Percentiles rank a stretch among this genome's conserved stretches.
These are phyloP conservation scores for Mucor piriformis DNA, from an alignment of 371 early-diverging fungal genomes.

Conservation along the genomic window DNA sequence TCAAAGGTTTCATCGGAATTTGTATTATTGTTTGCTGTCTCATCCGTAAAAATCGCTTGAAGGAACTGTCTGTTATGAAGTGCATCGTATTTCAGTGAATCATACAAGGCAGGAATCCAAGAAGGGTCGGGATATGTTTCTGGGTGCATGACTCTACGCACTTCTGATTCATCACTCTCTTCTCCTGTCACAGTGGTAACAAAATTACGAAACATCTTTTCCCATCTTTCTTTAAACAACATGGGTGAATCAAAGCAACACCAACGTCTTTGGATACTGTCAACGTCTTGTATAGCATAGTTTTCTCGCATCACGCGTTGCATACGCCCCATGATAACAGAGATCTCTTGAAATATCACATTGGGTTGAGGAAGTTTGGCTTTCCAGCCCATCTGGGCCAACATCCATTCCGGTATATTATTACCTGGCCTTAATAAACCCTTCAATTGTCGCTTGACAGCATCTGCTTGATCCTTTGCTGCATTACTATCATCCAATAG, in stretches of 20 bases:
- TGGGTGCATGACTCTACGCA: constrained; percentile 13
- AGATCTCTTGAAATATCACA: constrained; percentile 70
- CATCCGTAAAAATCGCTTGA: constrained; percentile 64
- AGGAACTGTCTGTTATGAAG: constrained; percentile 90
- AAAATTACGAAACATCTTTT: constrained; percentile 90
- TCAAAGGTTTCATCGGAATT: not conserved
- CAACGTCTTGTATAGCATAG: constrained; percentile 60
- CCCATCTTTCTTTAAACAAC: constrained; percentile 93
- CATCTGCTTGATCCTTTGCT: constrained; percentile 92
- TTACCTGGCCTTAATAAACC: constrained; percentile 57
- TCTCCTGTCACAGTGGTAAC: constrained; percentile 24
- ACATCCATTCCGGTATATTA: constrained; percentile 46
- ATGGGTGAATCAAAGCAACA: constrained; percentile 80
- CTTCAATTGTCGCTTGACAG: constrained; percentile 76
- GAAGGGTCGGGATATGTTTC: constrained; percentile 71
- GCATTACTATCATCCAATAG: constrained; percentile 94
- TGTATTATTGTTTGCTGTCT: not conserved
- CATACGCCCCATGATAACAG: constrained; percentile 66
- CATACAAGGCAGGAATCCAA: constrained; percentile 92
- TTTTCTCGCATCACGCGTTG: constrained; percentile 82
- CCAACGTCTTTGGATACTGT: constrained; percentile 70
- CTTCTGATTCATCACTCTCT: constrained; percentile 16
- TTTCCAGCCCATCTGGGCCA: constrained; percentile 56
- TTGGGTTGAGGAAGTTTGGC: constrained; percentile 64
- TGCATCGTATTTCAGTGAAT: constrained; percentile 94